Evolutionary conservation across 1,284 basidiomycete species (phyloP).

Genomic region (Filobasidium uniguttulatum): DNA sequence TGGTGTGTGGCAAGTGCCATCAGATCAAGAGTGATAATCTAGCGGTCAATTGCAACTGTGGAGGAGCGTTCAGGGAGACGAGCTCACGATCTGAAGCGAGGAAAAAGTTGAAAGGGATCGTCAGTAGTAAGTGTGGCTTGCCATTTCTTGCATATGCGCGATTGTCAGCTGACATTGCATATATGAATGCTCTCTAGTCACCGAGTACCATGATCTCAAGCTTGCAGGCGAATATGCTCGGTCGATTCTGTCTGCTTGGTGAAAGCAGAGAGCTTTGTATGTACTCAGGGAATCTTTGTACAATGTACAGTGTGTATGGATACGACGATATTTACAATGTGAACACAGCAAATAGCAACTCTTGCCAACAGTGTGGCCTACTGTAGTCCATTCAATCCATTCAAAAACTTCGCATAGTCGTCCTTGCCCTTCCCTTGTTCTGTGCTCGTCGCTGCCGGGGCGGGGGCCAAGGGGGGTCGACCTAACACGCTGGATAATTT

Average conservation of each 20-base stretch:
- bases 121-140: slow-evolving; percentile 39
- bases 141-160: not conserved
- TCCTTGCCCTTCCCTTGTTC: slow-evolving; percentile 18
- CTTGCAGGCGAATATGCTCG: slow-evolving; percentile 32
- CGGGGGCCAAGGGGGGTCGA: slow-evolving; percentile 6
- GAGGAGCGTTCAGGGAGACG: slow-evolving; percentile 63
- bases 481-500: slow-evolving; percentile 28
- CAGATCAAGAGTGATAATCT: slow-evolving; percentile 78
- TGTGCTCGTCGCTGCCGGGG: not conserved
- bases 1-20: slow-evolving; percentile 70
- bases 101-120: slow-evolving; percentile 58
- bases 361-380: no score
- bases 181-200: slow-evolving; percentile 18
- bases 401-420: slow-evolving; percentile 32
- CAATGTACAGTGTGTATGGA: no score
- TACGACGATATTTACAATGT: no score
- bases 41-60: slow-evolving; percentile 72
- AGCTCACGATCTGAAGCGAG: slow-evolving; percentile 55
- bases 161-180: not conserved
- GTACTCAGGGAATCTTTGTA: not conserved
- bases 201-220: slow-evolving; percentile 32
- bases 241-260: slow-evolving; percentile 28
- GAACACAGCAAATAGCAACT: no score
- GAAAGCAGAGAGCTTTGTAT: not conserved
- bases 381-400: slow-evolving; percentile 26